Evolutionary conservation across 2,329 filamentous ascomycete species (phyloP).

Genomic region (Clathrospora elynae): DNA sequence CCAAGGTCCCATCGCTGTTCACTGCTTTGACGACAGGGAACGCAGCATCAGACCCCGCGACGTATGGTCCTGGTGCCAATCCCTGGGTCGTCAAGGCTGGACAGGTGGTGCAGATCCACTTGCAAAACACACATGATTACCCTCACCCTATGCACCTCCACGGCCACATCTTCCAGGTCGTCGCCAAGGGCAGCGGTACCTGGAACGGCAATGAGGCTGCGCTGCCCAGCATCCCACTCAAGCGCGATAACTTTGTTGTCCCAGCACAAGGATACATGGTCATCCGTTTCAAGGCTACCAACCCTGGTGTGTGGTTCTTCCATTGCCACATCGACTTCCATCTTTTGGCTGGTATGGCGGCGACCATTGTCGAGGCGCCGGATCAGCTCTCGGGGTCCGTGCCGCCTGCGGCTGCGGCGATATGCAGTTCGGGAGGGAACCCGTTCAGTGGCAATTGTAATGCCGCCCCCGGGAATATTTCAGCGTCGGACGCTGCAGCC

Average conservation of each 20-base stretch:
- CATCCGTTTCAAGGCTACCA: slow-evolving; percentile 58
- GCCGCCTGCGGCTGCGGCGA: slow-evolving; percentile 12
- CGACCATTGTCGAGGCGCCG: slow-evolving; percentile 37
- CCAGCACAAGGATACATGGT: slow-evolving; percentile 48
- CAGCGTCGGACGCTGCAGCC: slow-evolving; percentile 17
- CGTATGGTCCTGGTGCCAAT: slow-evolving; percentile 29
- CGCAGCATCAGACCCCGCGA: slow-evolving; percentile 51
- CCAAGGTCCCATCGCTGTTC: slow-evolving; percentile 79
- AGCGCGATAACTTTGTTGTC: slow-evolving; percentile 37
- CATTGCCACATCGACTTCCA: slow-evolving; percentile 46
- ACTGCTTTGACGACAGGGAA: slow-evolving; percentile 69
- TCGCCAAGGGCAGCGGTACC: slow-evolving; percentile 45
- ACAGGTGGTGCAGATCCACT: slow-evolving; percentile 49
- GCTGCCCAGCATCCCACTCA: slow-evolving; percentile 26
- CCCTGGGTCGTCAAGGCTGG: slow-evolving; percentile 40
- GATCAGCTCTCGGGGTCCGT: slow-evolving; percentile 22
- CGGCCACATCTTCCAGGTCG: slow-evolving; percentile 62
- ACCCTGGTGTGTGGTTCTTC: slow-evolving; percentile 54
- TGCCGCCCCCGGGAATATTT: slow-evolving; percentile 18
- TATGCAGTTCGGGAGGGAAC: slow-evolving; percentile 17
- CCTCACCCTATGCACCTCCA: slow-evolving; percentile 47
- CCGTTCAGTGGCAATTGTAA: slow-evolving; percentile 32
- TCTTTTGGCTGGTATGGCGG: slow-evolving; percentile 37
- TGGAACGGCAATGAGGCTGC: slow-evolving; percentile 29
- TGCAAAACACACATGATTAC: slow-evolving; percentile 40